Conservation (phyloP, 2,329 filamentous ascomycete species). For the Fusarium sp. region DNA sequence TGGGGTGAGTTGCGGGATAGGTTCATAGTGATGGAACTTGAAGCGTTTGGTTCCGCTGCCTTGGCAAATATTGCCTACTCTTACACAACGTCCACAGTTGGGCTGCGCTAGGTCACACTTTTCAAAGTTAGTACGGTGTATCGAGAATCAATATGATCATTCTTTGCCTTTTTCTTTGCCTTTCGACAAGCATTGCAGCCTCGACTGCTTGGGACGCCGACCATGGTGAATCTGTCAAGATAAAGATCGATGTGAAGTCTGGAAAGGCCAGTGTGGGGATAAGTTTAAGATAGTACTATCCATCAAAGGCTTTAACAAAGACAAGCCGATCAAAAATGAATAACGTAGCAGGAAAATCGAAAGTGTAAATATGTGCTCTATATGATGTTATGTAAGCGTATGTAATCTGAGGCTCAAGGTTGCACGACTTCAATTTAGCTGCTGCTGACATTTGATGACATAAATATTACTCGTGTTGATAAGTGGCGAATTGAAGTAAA, state of each 20-base stretch:
- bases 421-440: background rate
- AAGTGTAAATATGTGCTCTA: no score
- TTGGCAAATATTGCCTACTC: background rate
- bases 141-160: rapidly evolving
- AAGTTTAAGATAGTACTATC: no score
- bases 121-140: background rate
- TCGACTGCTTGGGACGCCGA: constrained; percentile 23
- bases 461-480: no score
- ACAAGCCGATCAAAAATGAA: no score
- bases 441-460: background rate
- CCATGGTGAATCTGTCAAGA: constrained; percentile 3
- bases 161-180: constrained; percentile 22
- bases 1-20: background rate
- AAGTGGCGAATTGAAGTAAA: background rate
- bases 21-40: constrained; percentile 25
- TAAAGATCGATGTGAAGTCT: background rate
- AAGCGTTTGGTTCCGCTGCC: constrained; percentile 15
- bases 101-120: constrained; percentile 29
- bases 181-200: constrained; percentile 22
- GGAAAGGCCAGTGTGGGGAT: background rate
- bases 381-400: background rate
- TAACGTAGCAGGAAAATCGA: no score
- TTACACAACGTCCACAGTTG: constrained; percentile 20
- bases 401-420: background rate
- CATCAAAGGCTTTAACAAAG: no score